Conservation (phyloP, 2,329 filamentous ascomycete species). For the Didymella exigua region DNA sequence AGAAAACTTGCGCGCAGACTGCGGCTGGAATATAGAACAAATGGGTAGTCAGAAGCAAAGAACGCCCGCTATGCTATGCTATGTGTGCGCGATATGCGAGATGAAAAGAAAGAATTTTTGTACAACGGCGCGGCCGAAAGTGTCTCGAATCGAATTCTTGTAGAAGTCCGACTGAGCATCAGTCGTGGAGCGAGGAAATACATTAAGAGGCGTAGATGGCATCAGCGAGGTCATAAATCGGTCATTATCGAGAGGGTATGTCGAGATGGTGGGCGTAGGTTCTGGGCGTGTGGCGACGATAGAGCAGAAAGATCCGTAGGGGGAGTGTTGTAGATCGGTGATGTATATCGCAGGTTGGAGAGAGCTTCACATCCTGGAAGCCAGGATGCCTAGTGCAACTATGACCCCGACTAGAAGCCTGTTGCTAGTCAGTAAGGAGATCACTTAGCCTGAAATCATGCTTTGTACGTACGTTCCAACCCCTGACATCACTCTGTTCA, state of each 20-base stretch:
- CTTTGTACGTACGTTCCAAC: constrained; percentile 52
- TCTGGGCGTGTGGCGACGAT: constrained; percentile 3
- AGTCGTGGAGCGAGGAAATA: constrained; percentile 15
- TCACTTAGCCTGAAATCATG: neutral
- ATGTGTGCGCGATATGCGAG: constrained; percentile 27
- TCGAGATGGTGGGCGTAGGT: constrained; percentile 12
- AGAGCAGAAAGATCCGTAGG: constrained; percentile 2
- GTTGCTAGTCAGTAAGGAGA: constrained; percentile 4
- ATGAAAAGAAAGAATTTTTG: constrained; percentile 23
- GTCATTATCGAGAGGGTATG: constrained; percentile 27
- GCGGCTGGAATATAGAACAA: constrained; percentile 18
- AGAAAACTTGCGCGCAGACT: constrained; percentile 7
- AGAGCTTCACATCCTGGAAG: constrained; percentile 40
- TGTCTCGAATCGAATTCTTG: constrained; percentile 26
- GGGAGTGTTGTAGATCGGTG: constrained; percentile 7
- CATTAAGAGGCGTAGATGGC: constrained; percentile 16
- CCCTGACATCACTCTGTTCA: constrained; percentile 66
- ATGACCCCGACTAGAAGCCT: constrained; percentile 17
- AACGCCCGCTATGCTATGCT: constrained; percentile 46
- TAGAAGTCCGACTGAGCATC: constrained; percentile 26
- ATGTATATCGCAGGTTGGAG: constrained; percentile 6
- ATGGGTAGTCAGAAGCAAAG: constrained; percentile 18
- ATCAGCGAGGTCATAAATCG: constrained; percentile 19
- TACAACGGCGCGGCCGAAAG: constrained; percentile 32
- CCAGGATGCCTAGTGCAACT: constrained; percentile 42